Conservation (phyloP, 805 yeast species). For the Nakazawaea wyomingensis region DNA sequence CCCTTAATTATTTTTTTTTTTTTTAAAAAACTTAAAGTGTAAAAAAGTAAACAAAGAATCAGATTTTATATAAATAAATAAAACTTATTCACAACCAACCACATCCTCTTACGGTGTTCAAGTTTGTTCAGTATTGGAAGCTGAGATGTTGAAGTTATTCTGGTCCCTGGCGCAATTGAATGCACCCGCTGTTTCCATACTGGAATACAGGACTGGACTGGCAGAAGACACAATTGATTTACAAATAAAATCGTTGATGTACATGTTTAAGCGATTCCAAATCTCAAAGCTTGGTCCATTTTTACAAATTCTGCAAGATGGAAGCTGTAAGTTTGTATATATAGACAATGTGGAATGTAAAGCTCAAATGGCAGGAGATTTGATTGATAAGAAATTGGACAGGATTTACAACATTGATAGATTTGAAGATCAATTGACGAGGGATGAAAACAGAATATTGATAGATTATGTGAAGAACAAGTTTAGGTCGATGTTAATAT, state of each 20-base stretch:
- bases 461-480: conserved; percentile 64
- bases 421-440: conserved; percentile 36
- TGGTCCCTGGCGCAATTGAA: conserved; percentile 29
- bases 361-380: not conserved
- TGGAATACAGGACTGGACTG: conserved; percentile 41
- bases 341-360: conserved; percentile 1
- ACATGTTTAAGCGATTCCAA: conserved; percentile 49
- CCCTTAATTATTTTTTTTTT: too few relatives aligned
- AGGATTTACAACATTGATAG: conserved; percentile 42
- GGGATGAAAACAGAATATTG: conserved; percentile 60
- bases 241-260: conserved; percentile 54
- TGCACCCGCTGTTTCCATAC: conserved; percentile 38
- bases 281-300: conserved; percentile 40
- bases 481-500: conserved; percentile 55
- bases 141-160: conserved; percentile 22
- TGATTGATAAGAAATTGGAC: conserved; percentile 42
- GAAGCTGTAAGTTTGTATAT: conserved; percentile 21
- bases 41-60: too few relatives aligned
- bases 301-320: conserved; percentile 25
- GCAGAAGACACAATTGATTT: conserved; percentile 55
- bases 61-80: too few relatives aligned
- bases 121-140: too few relatives aligned
- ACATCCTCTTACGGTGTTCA: too few relatives aligned
- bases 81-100: too few relatives aligned
- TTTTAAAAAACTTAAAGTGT: too few relatives aligned